A percentile compares a stretch with the other conserved stretches of the same genome.
phyloP scores from a whole-genome alignment of 208 protist genomes.

The Lotmaria passim region DNA sequence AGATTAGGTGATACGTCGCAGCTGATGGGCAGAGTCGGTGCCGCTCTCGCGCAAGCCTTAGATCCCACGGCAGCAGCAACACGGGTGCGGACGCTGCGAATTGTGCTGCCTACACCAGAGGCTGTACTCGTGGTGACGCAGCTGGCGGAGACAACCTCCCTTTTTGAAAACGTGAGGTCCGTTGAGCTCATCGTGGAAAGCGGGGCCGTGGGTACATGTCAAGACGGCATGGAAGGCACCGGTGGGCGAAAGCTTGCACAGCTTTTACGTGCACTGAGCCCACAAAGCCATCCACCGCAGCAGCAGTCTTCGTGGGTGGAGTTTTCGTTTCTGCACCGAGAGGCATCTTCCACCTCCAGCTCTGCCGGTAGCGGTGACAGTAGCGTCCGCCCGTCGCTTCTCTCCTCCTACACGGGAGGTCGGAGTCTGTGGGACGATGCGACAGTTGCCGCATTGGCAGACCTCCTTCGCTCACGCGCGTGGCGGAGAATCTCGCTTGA shows the following conservation, averaged over 20 bases:
- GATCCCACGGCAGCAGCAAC: neutral
- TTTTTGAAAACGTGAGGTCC: conserved; percentile 29
- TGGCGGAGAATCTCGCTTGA: conserved; percentile 34
- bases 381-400: neutral
- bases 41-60: conserved; percentile 19
- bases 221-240: conserved; percentile 8
- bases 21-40: conserved; percentile 23
- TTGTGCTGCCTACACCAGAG: conserved; percentile 25
- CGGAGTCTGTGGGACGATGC: conserved; percentile 36
- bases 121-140: conserved; percentile 11
- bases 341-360: neutral
- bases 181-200: conserved; percentile 35
- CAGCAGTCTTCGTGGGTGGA: conserved; percentile 2
- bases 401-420: neutral
- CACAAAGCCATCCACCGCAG: neutral
- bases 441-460: conserved; percentile 29
- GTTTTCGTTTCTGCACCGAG: conserved; percentile 5
- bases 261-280: conserved; percentile 25
- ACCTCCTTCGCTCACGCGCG: conserved; percentile 30
- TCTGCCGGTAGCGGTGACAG: neutral
- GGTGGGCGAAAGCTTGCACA: conserved; percentile 14
- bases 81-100: conserved; percentile 21
- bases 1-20: conserved; percentile 5
- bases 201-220: conserved; percentile 8
- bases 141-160: conserved; percentile 17